Conservation (phyloP, 2,329 filamentous ascomycete genomes). For the Stagonosporopsis rhizophila region DNA sequence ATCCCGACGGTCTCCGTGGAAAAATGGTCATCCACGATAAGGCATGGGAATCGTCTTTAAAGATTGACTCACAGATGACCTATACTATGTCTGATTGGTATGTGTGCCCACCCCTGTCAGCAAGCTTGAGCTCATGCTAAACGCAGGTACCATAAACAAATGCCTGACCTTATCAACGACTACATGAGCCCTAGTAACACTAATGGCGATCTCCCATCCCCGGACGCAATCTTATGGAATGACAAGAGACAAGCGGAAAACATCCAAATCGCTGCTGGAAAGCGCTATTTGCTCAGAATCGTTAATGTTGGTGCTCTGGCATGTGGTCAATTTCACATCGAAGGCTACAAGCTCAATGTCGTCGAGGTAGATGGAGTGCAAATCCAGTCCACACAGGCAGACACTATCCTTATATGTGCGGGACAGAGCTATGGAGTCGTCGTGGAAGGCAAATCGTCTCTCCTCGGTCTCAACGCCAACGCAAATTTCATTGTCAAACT, state of each 20-base stretch:
- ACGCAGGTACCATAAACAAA: constrained; percentile 44
- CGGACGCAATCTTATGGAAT: constrained; percentile 73
- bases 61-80: constrained; percentile 63
- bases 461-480: constrained; percentile 38
- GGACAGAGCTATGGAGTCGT: constrained; percentile 32
- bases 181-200: constrained; percentile 56
- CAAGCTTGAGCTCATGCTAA: neutral
- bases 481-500: constrained; percentile 65
- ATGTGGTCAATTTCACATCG: constrained; percentile 54
- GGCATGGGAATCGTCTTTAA: constrained; percentile 58
- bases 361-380: constrained; percentile 43
- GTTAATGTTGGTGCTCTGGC: constrained; percentile 61
- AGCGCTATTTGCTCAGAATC: constrained; percentile 69
- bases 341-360: constrained; percentile 50
- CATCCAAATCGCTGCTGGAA: constrained; percentile 55
- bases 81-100: constrained; percentile 75
- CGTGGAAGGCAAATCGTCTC: constrained; percentile 24
- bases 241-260: constrained; percentile 65
- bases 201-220: constrained; percentile 68
- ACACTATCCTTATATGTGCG: constrained; percentile 15
- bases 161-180: constrained; percentile 55
- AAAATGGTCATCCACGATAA: constrained; percentile 70
- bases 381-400: constrained; percentile 8
- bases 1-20: constrained; percentile 71
- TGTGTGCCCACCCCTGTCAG: constrained; percentile 46